Evolutionary conservation across 164 flowering plant genomes (phyloP).

Genomic region (Brasenia schreberi): DNA sequence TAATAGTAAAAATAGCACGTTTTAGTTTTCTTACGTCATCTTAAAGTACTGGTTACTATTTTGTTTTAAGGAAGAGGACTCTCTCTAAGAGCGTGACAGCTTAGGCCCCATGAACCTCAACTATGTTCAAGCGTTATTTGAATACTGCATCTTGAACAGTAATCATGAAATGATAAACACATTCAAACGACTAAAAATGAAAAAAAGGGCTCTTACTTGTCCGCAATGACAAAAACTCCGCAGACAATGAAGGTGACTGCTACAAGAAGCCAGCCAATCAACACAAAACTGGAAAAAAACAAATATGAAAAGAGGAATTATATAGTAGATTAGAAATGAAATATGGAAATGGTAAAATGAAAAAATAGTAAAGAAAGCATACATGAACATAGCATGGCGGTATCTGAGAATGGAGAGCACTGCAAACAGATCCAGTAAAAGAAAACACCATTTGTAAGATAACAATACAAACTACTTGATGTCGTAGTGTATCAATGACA

Average conservation of each 20-base stretch:
- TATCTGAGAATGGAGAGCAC: conserved; percentile 66
- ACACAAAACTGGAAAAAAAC: conserved; percentile 52
- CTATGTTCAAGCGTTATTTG: too few species aligned
- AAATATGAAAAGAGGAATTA: background rate
- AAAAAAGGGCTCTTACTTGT: conserved; percentile 45
- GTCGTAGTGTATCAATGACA: too few species aligned
- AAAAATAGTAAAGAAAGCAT: conserved; percentile 14
- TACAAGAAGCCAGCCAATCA: conserved; percentile 89
- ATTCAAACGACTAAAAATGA: background rate
- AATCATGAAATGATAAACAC: too few species aligned
- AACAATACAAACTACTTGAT: too few species aligned
- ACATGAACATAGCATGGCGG: conserved; percentile 65
- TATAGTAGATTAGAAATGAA: background rate
- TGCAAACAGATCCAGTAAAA: conserved; percentile 22
- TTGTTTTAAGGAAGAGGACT: too few species aligned
- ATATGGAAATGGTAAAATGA: background rate
- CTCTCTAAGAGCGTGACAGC: too few species aligned
- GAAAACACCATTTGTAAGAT: too few species aligned
- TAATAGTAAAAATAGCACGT: too few species aligned
- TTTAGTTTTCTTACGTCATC: too few species aligned
- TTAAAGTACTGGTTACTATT: too few species aligned
- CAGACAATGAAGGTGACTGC: conserved; percentile 71
- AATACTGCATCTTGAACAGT: too few species aligned
- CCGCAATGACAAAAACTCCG: conserved; percentile 62
- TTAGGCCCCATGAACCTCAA: too few species aligned